Evolutionary conservation across 257 asterid genomes (phyloP), one percentile per base, ranked within the genome.

Genomic region (Fraxinus anomala): DNA sequence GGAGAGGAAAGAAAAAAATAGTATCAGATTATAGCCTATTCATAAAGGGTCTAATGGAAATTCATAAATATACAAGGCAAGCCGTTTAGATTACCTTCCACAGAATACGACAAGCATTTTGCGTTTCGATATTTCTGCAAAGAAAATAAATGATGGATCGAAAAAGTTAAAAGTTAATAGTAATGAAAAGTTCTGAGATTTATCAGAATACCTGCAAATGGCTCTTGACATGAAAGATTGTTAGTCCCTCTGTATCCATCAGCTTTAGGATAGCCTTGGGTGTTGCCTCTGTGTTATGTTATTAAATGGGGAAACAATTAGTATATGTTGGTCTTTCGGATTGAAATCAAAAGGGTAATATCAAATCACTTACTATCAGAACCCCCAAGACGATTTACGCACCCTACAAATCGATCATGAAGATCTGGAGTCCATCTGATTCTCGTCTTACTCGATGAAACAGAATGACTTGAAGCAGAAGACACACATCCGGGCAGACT

Each of bases 341-440:
- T 5, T 31, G 23, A 24, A 65, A 75, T 13, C 21, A 54, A 75
- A 70, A 40, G 47, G 67, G 4, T 49, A 4, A 39, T 33, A 26
- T 76, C 42, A 65, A 26, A 67, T 34, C 30, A 86, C 97, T 87
- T 89, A 94, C 99, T 92, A 76, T 91, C 97, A 65, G 92, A 90
- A 4, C 99, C 99, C 69, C 97, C 98, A 36, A 92, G 97, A 73
- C 83, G 86, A 79, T 89, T 90, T 76, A 92, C 94, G 47, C 96
- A 87, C 79, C 93, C 93, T 44, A 92, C 94, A 34, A 94, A 94
- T 74, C 90, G 86, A 76, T 92, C 96, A 36, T 94, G 99, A 51
- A 94, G 98, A 72, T 91, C 96, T 63, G 86, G 97, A 73, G 92
- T 94, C 99, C 99, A 92, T 79, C 99, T 86, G 66, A 94, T 94